Conservation (phyloP, 2,329 filamentous ascomycete species). For the Lecanicillium sp. region DNA sequence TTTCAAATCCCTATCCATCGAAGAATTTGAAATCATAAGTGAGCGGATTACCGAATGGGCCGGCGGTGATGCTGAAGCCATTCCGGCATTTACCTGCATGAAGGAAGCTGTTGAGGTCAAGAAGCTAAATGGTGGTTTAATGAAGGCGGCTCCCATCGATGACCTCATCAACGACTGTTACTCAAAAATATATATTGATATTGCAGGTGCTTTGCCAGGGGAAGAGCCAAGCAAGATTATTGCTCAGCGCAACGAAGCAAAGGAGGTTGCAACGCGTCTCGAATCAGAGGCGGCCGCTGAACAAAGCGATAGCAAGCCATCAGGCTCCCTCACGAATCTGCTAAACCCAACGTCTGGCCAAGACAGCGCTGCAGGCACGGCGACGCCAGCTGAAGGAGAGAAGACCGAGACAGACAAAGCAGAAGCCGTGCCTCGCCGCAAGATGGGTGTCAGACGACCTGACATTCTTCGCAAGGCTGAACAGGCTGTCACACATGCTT, state of each 20-base stretch:
- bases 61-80: slow-evolving; percentile 25
- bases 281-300: slow-evolving; percentile 24
- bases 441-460: slow-evolving; percentile 40
- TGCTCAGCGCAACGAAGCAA: slow-evolving; percentile 35
- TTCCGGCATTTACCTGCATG: slow-evolving; percentile 43
- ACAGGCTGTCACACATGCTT: slow-evolving; percentile 41
- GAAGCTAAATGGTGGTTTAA: slow-evolving; percentile 75
- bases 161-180: slow-evolving; percentile 92
- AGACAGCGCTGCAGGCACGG: slow-evolving; percentile 24
- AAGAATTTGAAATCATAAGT: slow-evolving; percentile 50
- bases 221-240: slow-evolving; percentile 37
- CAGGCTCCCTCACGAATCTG: slow-evolving; percentile 25
- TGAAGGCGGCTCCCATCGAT: slow-evolving; percentile 79
- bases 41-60: slow-evolving; percentile 50
- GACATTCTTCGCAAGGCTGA: slow-evolving; percentile 56
- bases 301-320: slow-evolving; percentile 15
- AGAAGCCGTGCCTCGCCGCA: slow-evolving; percentile 31
- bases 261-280: slow-evolving; percentile 30
- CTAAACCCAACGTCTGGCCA: slow-evolving; percentile 33
- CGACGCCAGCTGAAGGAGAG: slow-evolving; percentile 29
- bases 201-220: slow-evolving; percentile 51
- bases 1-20: slow-evolving; percentile 43
- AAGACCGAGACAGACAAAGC: slow-evolving; percentile 32
- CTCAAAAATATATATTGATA: slow-evolving; percentile 61
- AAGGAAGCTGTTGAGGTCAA: slow-evolving; percentile 52